These are phyloP conservation scores for Talaromyces piceae DNA, from an alignment of 2,329 filamentous ascomycete genomes.

Conservation along the genomic window DNA sequence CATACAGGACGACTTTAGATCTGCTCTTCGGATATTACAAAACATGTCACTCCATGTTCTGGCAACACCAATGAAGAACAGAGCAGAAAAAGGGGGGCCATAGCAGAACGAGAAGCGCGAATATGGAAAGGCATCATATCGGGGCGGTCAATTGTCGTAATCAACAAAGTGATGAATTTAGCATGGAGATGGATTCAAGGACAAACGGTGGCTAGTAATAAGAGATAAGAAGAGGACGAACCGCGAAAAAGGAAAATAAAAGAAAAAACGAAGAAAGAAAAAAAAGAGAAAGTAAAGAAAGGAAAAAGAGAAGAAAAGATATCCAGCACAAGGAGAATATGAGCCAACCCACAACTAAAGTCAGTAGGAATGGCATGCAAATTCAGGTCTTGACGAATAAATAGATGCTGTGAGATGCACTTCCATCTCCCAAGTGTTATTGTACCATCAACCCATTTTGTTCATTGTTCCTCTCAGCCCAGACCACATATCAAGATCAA, in stretches of 20 bases:
- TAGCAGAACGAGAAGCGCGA: conserved; percentile 9
- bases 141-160: background rate
- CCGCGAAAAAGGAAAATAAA: conserved; percentile 5
- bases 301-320: background rate
- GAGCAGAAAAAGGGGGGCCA: conserved; percentile 13
- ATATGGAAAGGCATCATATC: conserved; percentile 1
- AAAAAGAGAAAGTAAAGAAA: conserved; percentile 7
- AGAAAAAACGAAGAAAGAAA: conserved; percentile 18
- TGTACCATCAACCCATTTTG: conserved; percentile 5
- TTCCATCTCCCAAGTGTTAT: background rate
- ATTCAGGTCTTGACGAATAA: background rate
- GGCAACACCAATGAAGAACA: conserved; percentile 16
- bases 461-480: conserved; percentile 19
- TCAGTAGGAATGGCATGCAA: conserved; percentile 6
- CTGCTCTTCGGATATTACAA: conserved; percentile 17
- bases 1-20: conserved; percentile 14
- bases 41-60: conserved; percentile 16
- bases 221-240: conserved; percentile 19
- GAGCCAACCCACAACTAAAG: conserved; percentile 22
- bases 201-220: conserved; percentile 12
- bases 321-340: background rate
- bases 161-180: conserved; percentile 4
- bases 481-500: conserved; percentile 30
- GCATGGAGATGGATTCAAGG: conserved; percentile 16
- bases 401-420: conserved; percentile 3